Percentiles rank a stretch among this genome's conserved stretches.
Conservation (phyloP, 2,329 filamentous ascomycete species). For the Hymenoscyphus salicellus region DNA sequence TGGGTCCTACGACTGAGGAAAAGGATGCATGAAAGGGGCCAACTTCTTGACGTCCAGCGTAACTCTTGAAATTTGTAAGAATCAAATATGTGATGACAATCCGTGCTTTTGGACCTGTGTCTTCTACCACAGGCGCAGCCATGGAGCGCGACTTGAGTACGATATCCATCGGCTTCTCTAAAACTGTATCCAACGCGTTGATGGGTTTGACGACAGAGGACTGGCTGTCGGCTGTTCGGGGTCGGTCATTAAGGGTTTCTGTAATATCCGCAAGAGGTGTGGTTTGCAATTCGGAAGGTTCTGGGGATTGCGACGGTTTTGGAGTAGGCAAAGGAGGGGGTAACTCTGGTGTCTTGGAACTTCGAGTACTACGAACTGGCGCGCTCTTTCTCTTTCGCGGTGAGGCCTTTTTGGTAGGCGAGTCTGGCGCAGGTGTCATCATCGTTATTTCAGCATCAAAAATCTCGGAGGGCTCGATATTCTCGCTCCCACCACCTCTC, state of each 20-base stretch:
- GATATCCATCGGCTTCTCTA: conserved; percentile 93
- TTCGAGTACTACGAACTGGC: conserved; percentile 29
- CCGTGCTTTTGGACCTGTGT: conserved; percentile 73
- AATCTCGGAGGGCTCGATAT: conserved; percentile 58
- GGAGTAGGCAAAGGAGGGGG: conserved; percentile 45
- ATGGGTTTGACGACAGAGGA: conserved; percentile 63
- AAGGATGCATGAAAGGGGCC: conserved; percentile 97
- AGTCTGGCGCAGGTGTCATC: conserved; percentile 38
- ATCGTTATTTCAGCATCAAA: conserved; percentile 54
- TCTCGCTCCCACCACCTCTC: conserved; percentile 41
- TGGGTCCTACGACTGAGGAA: conserved; percentile 95
- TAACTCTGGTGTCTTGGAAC: conserved; percentile 34
- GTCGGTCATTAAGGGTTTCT: conserved; percentile 61
- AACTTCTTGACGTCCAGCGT: conserved; percentile 90
- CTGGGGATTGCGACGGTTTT: conserved; percentile 52
- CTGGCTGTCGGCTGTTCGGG: conserved; percentile 47
- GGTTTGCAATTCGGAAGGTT: conserved; percentile 47
- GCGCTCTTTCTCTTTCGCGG: conserved; percentile 69
- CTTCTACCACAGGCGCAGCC: conserved; percentile 66
- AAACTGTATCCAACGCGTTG: conserved; percentile 69
- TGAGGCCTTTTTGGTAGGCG: conserved; percentile 54
- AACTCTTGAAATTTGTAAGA: conserved; percentile 98
- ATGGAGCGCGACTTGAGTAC: conserved; percentile 79
- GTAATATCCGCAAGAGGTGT: conserved; percentile 75
- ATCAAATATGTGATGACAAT: conserved; percentile 92